Base-by-base conservation (phyloP, 140 eudicot species). In the Senecio squalidus region DNA sequence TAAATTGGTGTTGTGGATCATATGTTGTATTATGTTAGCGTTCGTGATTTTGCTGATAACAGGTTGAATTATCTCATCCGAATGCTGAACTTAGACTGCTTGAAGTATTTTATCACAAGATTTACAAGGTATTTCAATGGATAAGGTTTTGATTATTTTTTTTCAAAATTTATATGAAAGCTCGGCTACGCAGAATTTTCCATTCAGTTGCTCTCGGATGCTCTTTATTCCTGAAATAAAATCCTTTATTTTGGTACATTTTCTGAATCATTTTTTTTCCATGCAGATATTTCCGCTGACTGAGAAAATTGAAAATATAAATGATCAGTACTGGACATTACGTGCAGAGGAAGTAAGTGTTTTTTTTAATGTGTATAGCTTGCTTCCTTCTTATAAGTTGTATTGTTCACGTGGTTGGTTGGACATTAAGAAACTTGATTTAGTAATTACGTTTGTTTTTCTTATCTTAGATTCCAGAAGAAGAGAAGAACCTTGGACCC, bases 401-500 rank as follows among this genome's bases (percentile, higher is more conserved):
- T 46, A 11, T 24, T 28, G 2, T 1, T 4, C 16, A 31, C 30
- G 38, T 64, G 49, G 34, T 60, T 43, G 66, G 66, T 43, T 25
- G 11, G 16, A 40, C 10, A 27, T 22, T 23, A 26, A 41, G 16
- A 44, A 40, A 43, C 43, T 18, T 9, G 55, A 49, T 23, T 8
- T 25, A 14, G 33, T 20, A 27, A 30, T 52, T 3, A 26, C 29
- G 28, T 14, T 23, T 49, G 43, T 64, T 4, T 21, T 39, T 13
- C 7, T 5, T 25, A 11, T 13, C 62, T 47, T 70, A 87, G 96
- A 76, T 84, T 62, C 94, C 96, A 1, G 96, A 87, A 69, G 96
- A 87, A 78, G 96, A 87, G 73, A 83, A 80, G 78, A 80, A 80
- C 55, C 77, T 84, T 27, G 86, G 88, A 38, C 82, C 94, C 25